phyloP scores from a whole-genome alignment of 2,329 filamentous ascomycete species.

The Thelonectria olida region DNA sequence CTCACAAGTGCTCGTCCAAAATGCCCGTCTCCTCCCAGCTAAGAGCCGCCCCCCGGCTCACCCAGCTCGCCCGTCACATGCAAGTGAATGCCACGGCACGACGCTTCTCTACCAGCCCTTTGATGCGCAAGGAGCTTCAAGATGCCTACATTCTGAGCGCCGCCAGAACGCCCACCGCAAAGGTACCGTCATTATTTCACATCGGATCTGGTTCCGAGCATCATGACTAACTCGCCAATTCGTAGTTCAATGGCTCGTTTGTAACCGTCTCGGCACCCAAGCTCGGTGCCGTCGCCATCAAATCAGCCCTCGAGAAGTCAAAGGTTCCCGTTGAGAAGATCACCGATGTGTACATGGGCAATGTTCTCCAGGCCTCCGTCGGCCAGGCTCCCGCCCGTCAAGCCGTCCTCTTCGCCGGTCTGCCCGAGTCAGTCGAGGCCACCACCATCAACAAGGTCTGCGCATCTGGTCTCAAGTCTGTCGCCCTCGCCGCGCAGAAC shows the following conservation, averaged over 20 bases:
- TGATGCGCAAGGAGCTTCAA: slow-evolving; percentile 73
- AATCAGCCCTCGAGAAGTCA: slow-evolving; percentile 87
- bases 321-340: slow-evolving; percentile 83
- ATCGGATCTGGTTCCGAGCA: background rate
- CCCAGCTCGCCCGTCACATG: slow-evolving; percentile 51
- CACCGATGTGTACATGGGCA: slow-evolving; percentile 96
- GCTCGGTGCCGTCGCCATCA: slow-evolving; percentile 91
- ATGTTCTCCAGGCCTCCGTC: slow-evolving; percentile 84
- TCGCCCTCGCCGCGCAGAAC: slow-evolving; percentile 89
- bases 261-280: slow-evolving; percentile 84
- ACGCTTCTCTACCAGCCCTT: slow-evolving; percentile 56
- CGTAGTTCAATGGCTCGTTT: slow-evolving; percentile 93
- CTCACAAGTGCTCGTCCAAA: background rate
- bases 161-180: slow-evolving; percentile 87
- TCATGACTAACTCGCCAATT: slow-evolving; percentile 1
- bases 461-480: slow-evolving; percentile 92
- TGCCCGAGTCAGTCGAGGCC: slow-evolving; percentile 83
- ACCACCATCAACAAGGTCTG: slow-evolving; percentile 98
- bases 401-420: slow-evolving; percentile 86
- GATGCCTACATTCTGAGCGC: slow-evolving; percentile 96
- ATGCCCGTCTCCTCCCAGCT: slow-evolving; percentile 42
- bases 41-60: slow-evolving; percentile 45
- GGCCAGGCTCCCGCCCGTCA: slow-evolving; percentile 94
- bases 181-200: slow-evolving; percentile 61
- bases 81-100: slow-evolving; percentile 52